These are phyloP conservation scores for Chaetomium olivaceum DNA, from an alignment of 2,329 filamentous ascomycete species.

Conservation along the genomic window DNA sequence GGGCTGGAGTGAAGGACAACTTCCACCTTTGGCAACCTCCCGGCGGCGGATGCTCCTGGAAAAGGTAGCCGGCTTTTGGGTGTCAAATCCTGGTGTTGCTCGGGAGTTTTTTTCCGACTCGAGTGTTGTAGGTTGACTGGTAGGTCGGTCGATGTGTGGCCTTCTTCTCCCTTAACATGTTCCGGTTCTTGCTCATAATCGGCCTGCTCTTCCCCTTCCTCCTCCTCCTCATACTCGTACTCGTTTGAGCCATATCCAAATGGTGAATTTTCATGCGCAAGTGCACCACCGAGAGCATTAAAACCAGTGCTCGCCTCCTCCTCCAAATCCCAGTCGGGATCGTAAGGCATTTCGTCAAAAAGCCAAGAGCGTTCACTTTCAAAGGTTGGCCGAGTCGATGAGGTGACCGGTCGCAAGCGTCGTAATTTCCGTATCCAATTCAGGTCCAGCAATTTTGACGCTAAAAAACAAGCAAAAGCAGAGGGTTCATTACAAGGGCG, in stretches of 20 bases:
- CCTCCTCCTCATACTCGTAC: not conserved
- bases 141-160: slow-evolving; percentile 15
- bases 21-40: slow-evolving; percentile 11
- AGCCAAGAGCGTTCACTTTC: no score
- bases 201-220: not conserved
- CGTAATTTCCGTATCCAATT: not conserved
- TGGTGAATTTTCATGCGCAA: not conserved
- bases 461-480: not conserved
- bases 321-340: slow-evolving; percentile 22
- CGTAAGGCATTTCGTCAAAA: slow-evolving; percentile 22
- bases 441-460: not conserved
- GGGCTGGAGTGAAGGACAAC: slow-evolving; percentile 26
- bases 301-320: not conserved
- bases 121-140: slow-evolving; percentile 10
- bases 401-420: not conserved
- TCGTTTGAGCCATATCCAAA: not conserved
- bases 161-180: slow-evolving; percentile 3
- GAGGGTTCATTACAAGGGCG: not conserved
- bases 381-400: not conserved
- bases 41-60: not conserved
- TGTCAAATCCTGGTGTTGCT: not conserved
- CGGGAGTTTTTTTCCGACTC: not conserved
- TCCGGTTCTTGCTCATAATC: not conserved
- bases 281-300: no score
- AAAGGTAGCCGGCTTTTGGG: slow-evolving; percentile 10